Conservation (phyloP, 2,329 filamentous ascomycete genomes). For the Penicillium sp. region DNA sequence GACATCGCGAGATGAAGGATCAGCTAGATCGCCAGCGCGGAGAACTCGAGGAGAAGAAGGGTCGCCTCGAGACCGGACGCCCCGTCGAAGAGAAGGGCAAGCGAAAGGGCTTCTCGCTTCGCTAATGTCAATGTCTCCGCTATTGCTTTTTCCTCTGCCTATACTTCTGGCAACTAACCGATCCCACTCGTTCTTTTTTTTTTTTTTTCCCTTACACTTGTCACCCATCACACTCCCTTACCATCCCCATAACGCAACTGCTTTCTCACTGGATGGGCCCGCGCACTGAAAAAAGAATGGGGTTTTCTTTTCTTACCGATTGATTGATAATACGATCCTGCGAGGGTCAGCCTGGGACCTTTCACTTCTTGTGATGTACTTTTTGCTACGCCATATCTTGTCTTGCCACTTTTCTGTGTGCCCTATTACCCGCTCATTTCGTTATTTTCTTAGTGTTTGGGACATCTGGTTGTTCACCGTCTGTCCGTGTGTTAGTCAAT, state of each 20-base stretch:
- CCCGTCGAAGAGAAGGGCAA: constrained; percentile 97
- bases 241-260: constrained; percentile 19
- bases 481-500: constrained; percentile 27
- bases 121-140: constrained; percentile 54
- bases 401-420: constrained; percentile 28
- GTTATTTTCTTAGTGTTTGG: constrained; percentile 19
- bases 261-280: constrained; percentile 27
- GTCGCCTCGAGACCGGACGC: constrained; percentile 87
- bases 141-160: background rate
- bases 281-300: constrained; percentile 28
- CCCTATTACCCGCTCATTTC: constrained; percentile 29
- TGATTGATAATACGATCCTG: constrained; percentile 23
- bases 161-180: constrained; percentile 13
- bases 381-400: constrained; percentile 30
- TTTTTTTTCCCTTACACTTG: constrained; percentile 20
- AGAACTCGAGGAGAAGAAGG: constrained; percentile 98
- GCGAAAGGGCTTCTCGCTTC: constrained; percentile 98
- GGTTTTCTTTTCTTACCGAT: constrained; percentile 25
- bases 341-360: constrained; percentile 19
- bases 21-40: constrained; percentile 91
- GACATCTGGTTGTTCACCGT: constrained; percentile 16
- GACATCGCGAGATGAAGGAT: constrained; percentile 99
- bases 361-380: constrained; percentile 31
- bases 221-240: constrained; percentile 24
- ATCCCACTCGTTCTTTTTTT: constrained; percentile 18